Conservation (phyloP, 1,284 basidiomycete genomes). For the Pulchroboletus neoregius region DNA sequence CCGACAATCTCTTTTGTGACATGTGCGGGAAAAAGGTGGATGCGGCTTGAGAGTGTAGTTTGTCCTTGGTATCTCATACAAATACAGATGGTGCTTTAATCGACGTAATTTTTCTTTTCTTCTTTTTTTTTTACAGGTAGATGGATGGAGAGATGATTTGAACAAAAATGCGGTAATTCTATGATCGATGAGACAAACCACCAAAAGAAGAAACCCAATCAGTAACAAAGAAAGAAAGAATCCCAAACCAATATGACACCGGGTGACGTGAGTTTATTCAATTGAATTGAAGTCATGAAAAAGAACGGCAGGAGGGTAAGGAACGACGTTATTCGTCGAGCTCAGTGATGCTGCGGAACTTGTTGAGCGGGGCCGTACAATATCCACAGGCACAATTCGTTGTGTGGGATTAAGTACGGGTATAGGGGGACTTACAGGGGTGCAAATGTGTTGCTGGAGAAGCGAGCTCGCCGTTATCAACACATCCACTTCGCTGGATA, state of each 20-base stretch:
- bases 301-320: constrained; percentile 22
- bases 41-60: constrained; percentile 10
- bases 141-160: constrained; percentile 14
- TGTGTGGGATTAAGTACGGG: constrained; percentile 31
- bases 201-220: constrained; percentile 27
- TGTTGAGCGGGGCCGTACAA: constrained; percentile 28
- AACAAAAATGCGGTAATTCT: constrained; percentile 25
- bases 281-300: constrained; percentile 27
- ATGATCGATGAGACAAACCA: constrained; percentile 30
- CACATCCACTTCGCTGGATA: constrained; percentile 36
- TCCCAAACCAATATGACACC: constrained; percentile 26
- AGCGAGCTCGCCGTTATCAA: constrained; percentile 35
- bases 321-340: constrained; percentile 12
- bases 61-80: constrained; percentile 30
- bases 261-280: constrained; percentile 19
- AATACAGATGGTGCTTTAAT: constrained; percentile 38
- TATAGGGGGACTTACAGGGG: constrained; percentile 29
- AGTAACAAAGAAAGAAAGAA: constrained; percentile 19
- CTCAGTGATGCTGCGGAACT: constrained; percentile 24
- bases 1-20: constrained; percentile 36
- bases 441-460: constrained; percentile 33
- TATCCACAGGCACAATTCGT: constrained; percentile 25
- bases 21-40: constrained; percentile 35
- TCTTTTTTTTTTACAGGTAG: constrained; percentile 22
- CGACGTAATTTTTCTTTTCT: constrained; percentile 18